phyloP scores from a whole-genome alignment of 352 stramenopile species.

The Blastocystis sp. region DNA sequence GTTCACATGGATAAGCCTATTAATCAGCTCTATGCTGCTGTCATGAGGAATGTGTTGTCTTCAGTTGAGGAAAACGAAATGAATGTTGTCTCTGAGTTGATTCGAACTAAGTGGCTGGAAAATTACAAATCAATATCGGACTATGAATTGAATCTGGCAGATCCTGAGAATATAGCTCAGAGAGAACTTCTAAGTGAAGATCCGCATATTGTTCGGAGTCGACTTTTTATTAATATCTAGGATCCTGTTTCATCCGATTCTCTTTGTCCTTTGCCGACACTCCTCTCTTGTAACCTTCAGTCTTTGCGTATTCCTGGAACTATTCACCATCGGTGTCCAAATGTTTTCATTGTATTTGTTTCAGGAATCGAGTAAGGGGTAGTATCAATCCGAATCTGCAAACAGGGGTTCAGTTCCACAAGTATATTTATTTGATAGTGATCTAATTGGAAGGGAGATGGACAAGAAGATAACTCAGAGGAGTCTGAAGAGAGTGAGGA shows the following conservation, averaged over 20 bases:
- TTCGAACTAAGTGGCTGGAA: not conserved
- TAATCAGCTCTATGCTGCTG: not conserved
- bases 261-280: not conserved
- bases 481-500: not conserved
- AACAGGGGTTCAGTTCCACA: not conserved
- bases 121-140: not conserved
- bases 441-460: not conserved
- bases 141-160: not conserved
- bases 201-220: not conserved
- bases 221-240: not conserved
- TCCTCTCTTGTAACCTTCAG: slow-evolving; percentile 7
- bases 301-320: slow-evolving; percentile 5
- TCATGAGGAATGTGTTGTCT: not conserved
- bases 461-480: slow-evolving; percentile 2
- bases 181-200: not conserved
- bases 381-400: not conserved
- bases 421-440: not conserved
- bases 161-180: not conserved
- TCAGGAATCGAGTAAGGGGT: not conserved
- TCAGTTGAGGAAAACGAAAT: not conserved
- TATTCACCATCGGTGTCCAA: not conserved
- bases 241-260: not conserved
- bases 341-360: not conserved
- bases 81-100: not conserved
- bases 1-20: not conserved